Evolutionary conservation across 176 grass and related monocot species (phyloP), one percentile per base, ranked within the genome.

Genomic region (Rhynchospora pubera): DNA sequence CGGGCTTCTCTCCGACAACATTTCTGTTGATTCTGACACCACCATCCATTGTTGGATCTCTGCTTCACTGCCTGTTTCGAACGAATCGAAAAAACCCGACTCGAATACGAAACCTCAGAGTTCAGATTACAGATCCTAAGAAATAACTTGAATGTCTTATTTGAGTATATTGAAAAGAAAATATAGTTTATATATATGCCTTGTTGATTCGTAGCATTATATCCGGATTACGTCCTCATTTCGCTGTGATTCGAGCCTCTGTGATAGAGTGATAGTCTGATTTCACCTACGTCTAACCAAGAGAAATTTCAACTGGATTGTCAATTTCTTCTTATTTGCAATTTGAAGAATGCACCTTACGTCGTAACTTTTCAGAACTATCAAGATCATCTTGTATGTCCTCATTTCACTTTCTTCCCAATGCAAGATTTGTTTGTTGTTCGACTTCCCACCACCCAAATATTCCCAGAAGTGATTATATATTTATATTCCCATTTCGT

Each of bases 11-110:
- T 65, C 65, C 8, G 30, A 76, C 18, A 79, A 70, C 55, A 19
- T 97, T 56, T 80, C 89, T 79, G 14, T 85, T 70, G 90, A 89
- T 7, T 87, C 76, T 39, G 78, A 75, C 47, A 94, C 92, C 60
- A 94, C 86, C 51, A 70, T 97, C 83, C 86, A 89, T 59, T 97
- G 88, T 84, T 97, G 94, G 94, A 85, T 91, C 5, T 72, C 87
- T 60, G 57, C 69, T 22, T 87, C 91, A 44, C 86, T 94, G 74
- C 80, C 90, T 19, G 21, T 16, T 0, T 18, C 83, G 0, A 42
- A 80, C 3, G 14, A 52, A 11, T 66, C 82, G 18, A 48, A 71
- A 1, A 7, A 16, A 45, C 16, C 61, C 9, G 53, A 83, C 70
- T 6, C 22, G 8, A 84, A 89, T 63, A 84, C 82, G 78, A 78